Conservation (phyloP, 2,329 filamentous ascomycete genomes). For the Verticillium tricorpus region DNA sequence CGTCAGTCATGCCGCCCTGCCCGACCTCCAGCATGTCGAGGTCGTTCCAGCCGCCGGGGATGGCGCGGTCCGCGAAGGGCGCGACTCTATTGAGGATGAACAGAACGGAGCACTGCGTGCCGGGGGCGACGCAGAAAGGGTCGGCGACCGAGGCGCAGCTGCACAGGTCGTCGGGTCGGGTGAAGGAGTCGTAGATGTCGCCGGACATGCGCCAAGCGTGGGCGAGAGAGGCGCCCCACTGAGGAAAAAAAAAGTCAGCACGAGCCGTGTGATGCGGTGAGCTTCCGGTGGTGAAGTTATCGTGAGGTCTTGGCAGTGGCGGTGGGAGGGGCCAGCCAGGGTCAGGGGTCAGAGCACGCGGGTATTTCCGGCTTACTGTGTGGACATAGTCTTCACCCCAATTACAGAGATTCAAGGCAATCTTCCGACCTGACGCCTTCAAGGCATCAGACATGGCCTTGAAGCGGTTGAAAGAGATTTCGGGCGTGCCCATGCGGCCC, state of each 20-base stretch:
- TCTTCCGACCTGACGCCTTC: constrained; percentile 22
- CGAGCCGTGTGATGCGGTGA: background rate
- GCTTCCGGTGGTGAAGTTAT: background rate
- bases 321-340: background rate
- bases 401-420: constrained; percentile 27
- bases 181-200: constrained; percentile 27
- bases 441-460: constrained; percentile 28
- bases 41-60: constrained; percentile 18
- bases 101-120: constrained; percentile 20
- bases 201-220: constrained; percentile 29
- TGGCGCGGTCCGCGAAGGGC: constrained; percentile 12
- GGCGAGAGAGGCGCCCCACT: constrained; percentile 22
- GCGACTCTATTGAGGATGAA: constrained; percentile 21
- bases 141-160: constrained; percentile 19
- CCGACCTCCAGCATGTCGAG: constrained; percentile 40
- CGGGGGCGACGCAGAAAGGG: constrained; percentile 16
- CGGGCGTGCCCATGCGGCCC: constrained; percentile 18
- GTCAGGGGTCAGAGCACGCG: constrained; percentile 3
- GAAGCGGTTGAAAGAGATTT: constrained; percentile 22
- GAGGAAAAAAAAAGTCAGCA: background rate
- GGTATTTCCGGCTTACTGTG: constrained; percentile 3
- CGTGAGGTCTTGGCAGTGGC: background rate
- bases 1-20: constrained; percentile 26
- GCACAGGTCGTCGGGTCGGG: constrained; percentile 13
- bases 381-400: constrained; percentile 26